A percentile compares a stretch with the other conserved stretches of the same genome.
Evolutionary conservation across 257 asterid genomes (phyloP).

Genomic region (Lycium barbarum): DNA sequence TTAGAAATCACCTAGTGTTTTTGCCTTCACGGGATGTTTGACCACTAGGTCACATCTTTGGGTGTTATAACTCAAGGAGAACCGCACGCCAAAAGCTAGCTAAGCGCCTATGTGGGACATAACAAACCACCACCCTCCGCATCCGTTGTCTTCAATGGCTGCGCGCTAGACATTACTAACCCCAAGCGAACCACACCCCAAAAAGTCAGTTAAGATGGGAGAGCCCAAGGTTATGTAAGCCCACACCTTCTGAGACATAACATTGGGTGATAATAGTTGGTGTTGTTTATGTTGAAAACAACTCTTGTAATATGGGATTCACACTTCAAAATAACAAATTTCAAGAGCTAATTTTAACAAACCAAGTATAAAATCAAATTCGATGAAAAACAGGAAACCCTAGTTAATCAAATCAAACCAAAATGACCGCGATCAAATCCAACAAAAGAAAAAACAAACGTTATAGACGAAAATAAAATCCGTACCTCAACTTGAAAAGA

Average conservation of each 20-base stretch:
- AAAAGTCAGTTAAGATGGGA: no score
- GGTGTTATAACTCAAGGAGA: not conserved
- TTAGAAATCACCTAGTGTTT: not conserved
- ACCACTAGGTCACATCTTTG: not conserved
- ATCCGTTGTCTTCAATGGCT: no score
- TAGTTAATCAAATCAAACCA: not conserved
- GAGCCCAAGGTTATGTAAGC: no score
- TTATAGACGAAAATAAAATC: not conserved
- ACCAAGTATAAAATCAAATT: not conserved
- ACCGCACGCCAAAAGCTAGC: no score
- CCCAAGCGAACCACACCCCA: no score
- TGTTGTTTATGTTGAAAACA: not conserved
- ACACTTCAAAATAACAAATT: not conserved
- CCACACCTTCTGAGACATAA: not conserved
- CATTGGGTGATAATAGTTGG: constrained; percentile 20
- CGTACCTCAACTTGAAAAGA: not conserved
- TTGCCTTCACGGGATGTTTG: not conserved
- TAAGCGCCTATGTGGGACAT: no score
- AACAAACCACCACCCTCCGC: no score
- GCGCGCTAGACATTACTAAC: no score
- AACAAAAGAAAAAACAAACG: not conserved
- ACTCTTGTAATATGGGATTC: not conserved
- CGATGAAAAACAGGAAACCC: not conserved
- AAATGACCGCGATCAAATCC: not conserved
- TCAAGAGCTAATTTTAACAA: not conserved